Evolutionary conservation across 768 basidiomycete genomes (phyloP).

Genomic region (Sporobolomyces phaffii): DNA sequence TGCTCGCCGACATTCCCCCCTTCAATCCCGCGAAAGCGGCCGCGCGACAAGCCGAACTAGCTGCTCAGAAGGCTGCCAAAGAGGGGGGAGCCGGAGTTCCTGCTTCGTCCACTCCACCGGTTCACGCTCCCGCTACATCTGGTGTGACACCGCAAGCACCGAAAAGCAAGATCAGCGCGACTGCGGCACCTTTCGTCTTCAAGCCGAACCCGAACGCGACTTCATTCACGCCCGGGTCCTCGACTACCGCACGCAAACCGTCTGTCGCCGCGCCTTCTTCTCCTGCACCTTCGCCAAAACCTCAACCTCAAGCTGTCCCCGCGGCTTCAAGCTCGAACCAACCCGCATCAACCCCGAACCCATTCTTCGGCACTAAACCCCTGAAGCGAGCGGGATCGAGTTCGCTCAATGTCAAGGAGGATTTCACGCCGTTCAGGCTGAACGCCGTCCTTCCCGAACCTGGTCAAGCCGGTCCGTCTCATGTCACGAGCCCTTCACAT

Average conservation of each 20-base stretch:
- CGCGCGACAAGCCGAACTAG: slow-evolving; percentile 19
- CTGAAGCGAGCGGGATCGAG: slow-evolving; percentile 58
- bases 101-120: slow-evolving; percentile 42
- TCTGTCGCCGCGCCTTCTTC: not conserved
- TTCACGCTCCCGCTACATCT: slow-evolving; percentile 51
- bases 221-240: slow-evolving; percentile 61
- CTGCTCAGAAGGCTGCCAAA: slow-evolving; percentile 36
- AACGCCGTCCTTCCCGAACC: slow-evolving; percentile 68
- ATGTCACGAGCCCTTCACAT: too few relatives aligned
- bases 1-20: slow-evolving; percentile 83
- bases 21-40: slow-evolving; percentile 63
- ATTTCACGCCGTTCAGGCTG: slow-evolving; percentile 94
- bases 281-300: slow-evolving; percentile 49
- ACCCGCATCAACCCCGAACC: slow-evolving; percentile 54
- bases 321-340: slow-evolving; percentile 50
- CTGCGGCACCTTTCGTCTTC: slow-evolving; percentile 85
- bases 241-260: slow-evolving; percentile 12
- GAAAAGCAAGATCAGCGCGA: slow-evolving; percentile 54
- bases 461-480: slow-evolving; percentile 56
- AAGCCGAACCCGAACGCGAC: slow-evolving; percentile 76
- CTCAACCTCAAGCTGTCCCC: slow-evolving; percentile 48
- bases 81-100: slow-evolving; percentile 41
- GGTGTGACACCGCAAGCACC: slow-evolving; percentile 49
- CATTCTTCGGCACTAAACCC: slow-evolving; percentile 78
- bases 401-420: slow-evolving; percentile 80